Evolutionary conservation across 768 basidiomycete species (phyloP).

Genomic region (Hypholoma fasciculare): DNA sequence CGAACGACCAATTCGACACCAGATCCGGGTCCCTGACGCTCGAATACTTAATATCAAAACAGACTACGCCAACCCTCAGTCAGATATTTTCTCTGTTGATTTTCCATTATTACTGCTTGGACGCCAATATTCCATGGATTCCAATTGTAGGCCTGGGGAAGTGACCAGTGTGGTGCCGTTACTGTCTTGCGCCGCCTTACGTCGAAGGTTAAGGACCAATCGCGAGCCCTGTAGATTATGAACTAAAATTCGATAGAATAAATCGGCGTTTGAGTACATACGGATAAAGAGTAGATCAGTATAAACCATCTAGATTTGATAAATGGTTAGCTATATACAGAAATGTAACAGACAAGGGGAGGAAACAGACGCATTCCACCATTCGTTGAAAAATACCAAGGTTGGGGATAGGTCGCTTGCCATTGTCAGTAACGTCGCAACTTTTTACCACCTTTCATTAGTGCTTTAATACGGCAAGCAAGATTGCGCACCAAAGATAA

Average conservation of each 20-base stretch:
- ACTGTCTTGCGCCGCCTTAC: not conserved
- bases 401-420: not conserved
- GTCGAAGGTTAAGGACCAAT: not conserved
- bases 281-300: not conserved
- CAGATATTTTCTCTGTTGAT: too few species aligned
- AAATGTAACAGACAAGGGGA: not conserved
- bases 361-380: not conserved
- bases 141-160: too few species aligned
- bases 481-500: not conserved
- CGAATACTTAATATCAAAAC: too few species aligned
- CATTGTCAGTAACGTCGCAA: not conserved
- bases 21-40: too few species aligned
- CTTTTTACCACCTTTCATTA: not conserved
- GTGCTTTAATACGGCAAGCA: not conserved
- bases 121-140: too few species aligned
- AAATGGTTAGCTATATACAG: not conserved
- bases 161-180: too few species aligned
- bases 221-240: not conserved
- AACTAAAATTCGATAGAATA: not conserved
- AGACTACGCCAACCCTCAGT: too few species aligned
- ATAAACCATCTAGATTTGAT: not conserved
- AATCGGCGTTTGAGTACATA: not conserved
- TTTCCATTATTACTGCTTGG: too few species aligned
- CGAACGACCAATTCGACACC: too few species aligned
- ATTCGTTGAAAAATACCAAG: not conserved